phyloP scores from a whole-genome alignment of 441 rosid genomes.

The Adansonia rubrostipa region DNA sequence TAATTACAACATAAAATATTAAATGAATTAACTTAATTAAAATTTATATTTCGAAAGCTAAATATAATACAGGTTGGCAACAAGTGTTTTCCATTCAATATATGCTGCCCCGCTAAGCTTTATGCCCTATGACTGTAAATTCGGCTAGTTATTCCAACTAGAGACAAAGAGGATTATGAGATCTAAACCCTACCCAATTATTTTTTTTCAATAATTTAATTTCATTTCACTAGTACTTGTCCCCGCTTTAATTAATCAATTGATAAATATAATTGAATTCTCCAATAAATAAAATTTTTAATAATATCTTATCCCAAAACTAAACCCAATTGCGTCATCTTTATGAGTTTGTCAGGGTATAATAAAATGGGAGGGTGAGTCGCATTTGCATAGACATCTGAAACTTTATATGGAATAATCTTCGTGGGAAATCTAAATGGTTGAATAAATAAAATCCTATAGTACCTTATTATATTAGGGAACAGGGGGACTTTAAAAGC shows the following conservation, averaged over 20 bases:
- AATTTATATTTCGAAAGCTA: no score
- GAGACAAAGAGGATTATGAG: neutral
- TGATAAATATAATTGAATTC: neutral
- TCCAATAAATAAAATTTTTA: neutral
- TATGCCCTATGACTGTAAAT: conserved; percentile 9
- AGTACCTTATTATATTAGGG: neutral
- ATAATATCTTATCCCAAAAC: neutral
- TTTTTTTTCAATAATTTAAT: neutral
- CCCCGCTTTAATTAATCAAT: neutral
- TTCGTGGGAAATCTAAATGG: conserved; percentile 25
- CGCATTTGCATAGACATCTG: conserved; percentile 1
- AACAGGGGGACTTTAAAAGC: neutral
- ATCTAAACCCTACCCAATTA: neutral
- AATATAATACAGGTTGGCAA: neutral
- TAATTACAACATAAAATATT: no score
- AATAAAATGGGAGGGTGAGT: neutral
- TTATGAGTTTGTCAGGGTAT: neutral
- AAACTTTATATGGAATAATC: neutral
- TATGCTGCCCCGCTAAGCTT: neutral
- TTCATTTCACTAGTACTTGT: neutral
- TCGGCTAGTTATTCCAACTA: conserved; percentile 16
- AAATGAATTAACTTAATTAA: no score
- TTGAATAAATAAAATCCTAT: neutral
- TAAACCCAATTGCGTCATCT: conserved; percentile 25
- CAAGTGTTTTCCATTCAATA: neutral